A percentile compares a stretch with the other conserved stretches of the same genome.
Conservation (phyloP, 768 basidiomycete genomes). For the Naganishia kalamii region DNA sequence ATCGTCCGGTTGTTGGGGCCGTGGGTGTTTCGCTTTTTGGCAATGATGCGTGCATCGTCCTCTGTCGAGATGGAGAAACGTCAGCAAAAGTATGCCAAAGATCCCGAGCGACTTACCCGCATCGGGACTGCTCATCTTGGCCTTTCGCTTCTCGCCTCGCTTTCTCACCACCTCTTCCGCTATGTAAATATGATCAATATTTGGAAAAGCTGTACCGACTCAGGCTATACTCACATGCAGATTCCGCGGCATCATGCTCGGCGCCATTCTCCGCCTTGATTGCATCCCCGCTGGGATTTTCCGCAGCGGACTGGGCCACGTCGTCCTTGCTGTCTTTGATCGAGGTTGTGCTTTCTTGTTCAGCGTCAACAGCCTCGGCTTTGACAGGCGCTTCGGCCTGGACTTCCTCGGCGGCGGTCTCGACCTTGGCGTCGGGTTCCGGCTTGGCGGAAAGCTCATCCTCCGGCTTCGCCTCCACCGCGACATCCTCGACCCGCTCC, state of each 20-base stretch:
- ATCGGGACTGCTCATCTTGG: constrained; percentile 40
- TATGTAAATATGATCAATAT: neutral
- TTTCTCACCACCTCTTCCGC: constrained; percentile 31
- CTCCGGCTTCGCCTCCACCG: neutral
- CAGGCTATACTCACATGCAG: neutral
- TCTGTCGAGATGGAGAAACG: constrained; percentile 19
- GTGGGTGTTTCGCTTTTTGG: constrained; percentile 38
- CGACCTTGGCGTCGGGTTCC: neutral
- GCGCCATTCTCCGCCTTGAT: neutral
- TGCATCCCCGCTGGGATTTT: neutral
- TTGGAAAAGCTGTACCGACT: neutral
- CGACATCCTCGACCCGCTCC: neutral
- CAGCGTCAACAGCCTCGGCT: neutral
- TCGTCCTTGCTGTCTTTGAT: too few relatives aligned
- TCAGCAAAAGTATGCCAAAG: neutral
- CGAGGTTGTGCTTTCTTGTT: too few relatives aligned
- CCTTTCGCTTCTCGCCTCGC: constrained; percentile 43
- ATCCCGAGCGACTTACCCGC: constrained; percentile 32
- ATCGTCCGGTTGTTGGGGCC: constrained; percentile 36
- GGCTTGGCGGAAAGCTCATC: neutral
- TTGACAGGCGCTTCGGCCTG: constrained; percentile 15
- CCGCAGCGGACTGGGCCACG: constrained; percentile 13
- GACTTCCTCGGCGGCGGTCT: neutral
- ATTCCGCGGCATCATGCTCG: neutral
- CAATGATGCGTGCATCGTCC: constrained; percentile 29